Conservation (phyloP, 768 basidiomycete genomes). For the Russula sp. region DNA sequence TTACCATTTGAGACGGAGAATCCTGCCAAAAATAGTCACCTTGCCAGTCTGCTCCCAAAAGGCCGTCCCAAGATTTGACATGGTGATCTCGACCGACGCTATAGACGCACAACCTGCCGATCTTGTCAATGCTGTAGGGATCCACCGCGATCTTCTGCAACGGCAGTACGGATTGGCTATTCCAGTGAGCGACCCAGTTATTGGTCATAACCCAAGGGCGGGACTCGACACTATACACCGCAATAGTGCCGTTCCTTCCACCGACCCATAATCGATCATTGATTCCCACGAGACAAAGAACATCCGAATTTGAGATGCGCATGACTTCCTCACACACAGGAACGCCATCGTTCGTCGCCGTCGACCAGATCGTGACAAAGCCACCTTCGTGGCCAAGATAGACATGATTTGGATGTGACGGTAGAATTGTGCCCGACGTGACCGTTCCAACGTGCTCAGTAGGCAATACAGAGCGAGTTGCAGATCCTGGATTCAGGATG, state of each 20-base stretch:
- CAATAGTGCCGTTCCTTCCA: constrained; percentile 73
- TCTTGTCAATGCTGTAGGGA: constrained; percentile 67
- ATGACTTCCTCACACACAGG: constrained; percentile 71
- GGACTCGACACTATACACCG: constrained; percentile 69
- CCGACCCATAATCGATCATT: constrained; percentile 86
- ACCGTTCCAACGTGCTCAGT: constrained; percentile 77
- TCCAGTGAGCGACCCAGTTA: constrained; percentile 77
- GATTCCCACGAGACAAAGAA: constrained; percentile 82
- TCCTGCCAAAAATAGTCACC: constrained; percentile 49
- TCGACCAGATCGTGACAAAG: constrained; percentile 76
- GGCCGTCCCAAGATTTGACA: constrained; percentile 85
- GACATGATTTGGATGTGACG: constrained; percentile 60
- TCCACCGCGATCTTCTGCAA: constrained; percentile 68
- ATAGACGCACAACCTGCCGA: constrained; percentile 63
- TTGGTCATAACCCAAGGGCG: constrained; percentile 88
- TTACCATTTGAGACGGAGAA: not conserved
- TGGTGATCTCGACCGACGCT: constrained; percentile 74
- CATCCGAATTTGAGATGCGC: constrained; percentile 77
- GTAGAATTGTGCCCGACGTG: constrained; percentile 73
- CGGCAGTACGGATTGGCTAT: constrained; percentile 42
- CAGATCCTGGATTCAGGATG: constrained; percentile 55
- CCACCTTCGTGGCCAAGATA: constrained; percentile 94
- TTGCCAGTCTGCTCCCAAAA: constrained; percentile 81
- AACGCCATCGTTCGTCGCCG: constrained; percentile 51
- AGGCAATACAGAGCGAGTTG: constrained; percentile 55